These are phyloP conservation scores for Didymella pomorum DNA, from an alignment of 2,329 filamentous ascomycete genomes.

Conservation along the genomic window DNA sequence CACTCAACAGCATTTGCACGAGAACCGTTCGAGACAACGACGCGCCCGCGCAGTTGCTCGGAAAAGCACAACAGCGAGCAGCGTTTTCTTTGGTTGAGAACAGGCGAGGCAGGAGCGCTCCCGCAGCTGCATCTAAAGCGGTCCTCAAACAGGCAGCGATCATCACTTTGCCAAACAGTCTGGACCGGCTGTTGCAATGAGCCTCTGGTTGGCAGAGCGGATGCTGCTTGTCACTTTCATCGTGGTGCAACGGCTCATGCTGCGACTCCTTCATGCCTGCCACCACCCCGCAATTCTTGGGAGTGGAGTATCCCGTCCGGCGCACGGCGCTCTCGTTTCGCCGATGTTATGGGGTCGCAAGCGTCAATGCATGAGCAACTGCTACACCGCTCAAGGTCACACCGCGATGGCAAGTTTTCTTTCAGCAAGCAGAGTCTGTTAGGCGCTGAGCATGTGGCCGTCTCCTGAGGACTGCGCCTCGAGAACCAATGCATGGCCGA, in stretches of 20 bases:
- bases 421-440: slow-evolving; percentile 2
- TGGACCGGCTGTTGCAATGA: slow-evolving; percentile 11
- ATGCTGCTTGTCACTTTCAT: slow-evolving; percentile 10
- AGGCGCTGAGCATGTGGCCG: background rate
- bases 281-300: slow-evolving; percentile 26
- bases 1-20: slow-evolving; percentile 13
- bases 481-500: slow-evolving; percentile 15
- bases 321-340: slow-evolving; percentile 36
- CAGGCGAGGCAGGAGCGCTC: slow-evolving; percentile 13
- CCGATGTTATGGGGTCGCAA: slow-evolving; percentile 32
- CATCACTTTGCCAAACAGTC: slow-evolving; percentile 19
- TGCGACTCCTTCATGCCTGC: slow-evolving; percentile 13
- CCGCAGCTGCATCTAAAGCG: slow-evolving; percentile 22
- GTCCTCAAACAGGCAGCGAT: slow-evolving; percentile 29
- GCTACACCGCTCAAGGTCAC: slow-evolving; percentile 20
- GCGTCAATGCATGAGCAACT: slow-evolving; percentile 19
- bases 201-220: slow-evolving; percentile 8
- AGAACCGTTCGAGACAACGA: slow-evolving; percentile 11
- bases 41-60: slow-evolving; percentile 1
- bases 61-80: slow-evolving; percentile 7
- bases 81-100: slow-evolving; percentile 8
- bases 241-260: slow-evolving; percentile 27
- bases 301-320: slow-evolving; percentile 25
- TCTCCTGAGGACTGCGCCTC: slow-evolving; percentile 22
- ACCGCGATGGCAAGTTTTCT: slow-evolving; percentile 7